Conservation (phyloP, 495 filamentous ascomycete species). For the Penicillium canariense region DNA sequence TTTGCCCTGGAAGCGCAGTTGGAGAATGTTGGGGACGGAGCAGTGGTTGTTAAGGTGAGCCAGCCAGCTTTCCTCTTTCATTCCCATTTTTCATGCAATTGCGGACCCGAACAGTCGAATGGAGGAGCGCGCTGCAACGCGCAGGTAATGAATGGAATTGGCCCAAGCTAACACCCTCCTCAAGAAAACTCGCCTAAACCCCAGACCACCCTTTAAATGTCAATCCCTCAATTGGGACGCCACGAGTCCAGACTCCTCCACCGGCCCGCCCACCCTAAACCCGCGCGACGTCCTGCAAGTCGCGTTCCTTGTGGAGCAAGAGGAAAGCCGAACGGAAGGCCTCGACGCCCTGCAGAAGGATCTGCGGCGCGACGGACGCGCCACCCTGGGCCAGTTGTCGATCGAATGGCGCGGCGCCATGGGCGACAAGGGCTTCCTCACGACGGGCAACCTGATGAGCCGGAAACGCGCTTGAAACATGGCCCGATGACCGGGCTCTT, state of each 20-base stretch:
- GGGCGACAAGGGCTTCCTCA: conserved; percentile 85
- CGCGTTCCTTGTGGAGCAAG: conserved; percentile 79
- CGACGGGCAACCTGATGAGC: conserved; percentile 78
- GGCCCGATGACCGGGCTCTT: conserved; percentile 11
- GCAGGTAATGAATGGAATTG: too few relatives aligned
- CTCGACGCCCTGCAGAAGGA: conserved; percentile 50
- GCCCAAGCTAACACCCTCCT: conserved; percentile 7
- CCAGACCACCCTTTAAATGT: conserved; percentile 56
- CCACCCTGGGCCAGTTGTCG: conserved; percentile 74
- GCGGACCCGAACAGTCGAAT: too few relatives aligned
- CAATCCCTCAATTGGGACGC: conserved; percentile 59
- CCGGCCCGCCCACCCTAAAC: conserved; percentile 63
- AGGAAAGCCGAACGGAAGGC: conserved; percentile 46
- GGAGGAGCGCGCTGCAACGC: too few relatives aligned
- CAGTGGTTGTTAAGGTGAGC: conserved; percentile 44
- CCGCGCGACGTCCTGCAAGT: conserved; percentile 89
- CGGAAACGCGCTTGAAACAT: conserved; percentile 46
- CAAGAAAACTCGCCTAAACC: conserved; percentile 50
- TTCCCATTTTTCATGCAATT: not conserved
- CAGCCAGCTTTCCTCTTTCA: not conserved
- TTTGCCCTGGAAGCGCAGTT: conserved; percentile 85
- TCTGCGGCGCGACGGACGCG: conserved; percentile 55
- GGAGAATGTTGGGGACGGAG: conserved; percentile 74
- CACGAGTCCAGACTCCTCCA: conserved; percentile 24
- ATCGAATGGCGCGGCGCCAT: conserved; percentile 87